Conservation (phyloP, 2,329 filamentous ascomycete species). For the Hymenoscyphus scutula region DNA sequence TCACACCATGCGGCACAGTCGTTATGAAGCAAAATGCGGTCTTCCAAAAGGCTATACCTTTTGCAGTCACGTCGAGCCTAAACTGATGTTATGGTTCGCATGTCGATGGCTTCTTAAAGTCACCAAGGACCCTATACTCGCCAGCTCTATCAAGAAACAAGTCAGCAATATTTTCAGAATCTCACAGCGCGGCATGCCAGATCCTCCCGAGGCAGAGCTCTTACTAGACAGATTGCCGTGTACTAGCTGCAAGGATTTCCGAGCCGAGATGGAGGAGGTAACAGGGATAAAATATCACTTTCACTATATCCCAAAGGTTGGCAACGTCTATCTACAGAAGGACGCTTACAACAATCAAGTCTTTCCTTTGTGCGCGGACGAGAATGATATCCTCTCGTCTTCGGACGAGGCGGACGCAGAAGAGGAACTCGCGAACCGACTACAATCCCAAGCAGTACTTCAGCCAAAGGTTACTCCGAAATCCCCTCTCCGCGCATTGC, state of each 20-base stretch:
- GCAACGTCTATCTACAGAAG: background rate
- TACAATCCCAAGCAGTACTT: background rate
- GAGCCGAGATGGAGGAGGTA: background rate
- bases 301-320: constrained; percentile 1
- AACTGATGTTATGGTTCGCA: constrained; percentile 9
- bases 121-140: background rate
- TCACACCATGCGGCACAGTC: background rate
- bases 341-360: constrained; percentile 1
- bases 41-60: background rate
- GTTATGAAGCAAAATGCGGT: background rate
- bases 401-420: background rate
- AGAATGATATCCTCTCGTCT: background rate
- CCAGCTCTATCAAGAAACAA: background rate
- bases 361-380: constrained; percentile 3
- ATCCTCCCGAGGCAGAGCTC: background rate
- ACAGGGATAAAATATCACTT: constrained; percentile 5
- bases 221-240: background rate
- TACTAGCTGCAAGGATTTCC: background rate
- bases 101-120: constrained; percentile 1
- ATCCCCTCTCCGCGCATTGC: background rate
- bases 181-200: background rate
- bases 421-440: background rate
- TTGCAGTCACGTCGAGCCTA: constrained; percentile 4
- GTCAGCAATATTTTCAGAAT: background rate
- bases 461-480: background rate